These are phyloP conservation scores for Ceratorhiza oryzae-sativae DNA, from an alignment of 1,284 basidiomycete genomes.

Conservation along the genomic window DNA sequence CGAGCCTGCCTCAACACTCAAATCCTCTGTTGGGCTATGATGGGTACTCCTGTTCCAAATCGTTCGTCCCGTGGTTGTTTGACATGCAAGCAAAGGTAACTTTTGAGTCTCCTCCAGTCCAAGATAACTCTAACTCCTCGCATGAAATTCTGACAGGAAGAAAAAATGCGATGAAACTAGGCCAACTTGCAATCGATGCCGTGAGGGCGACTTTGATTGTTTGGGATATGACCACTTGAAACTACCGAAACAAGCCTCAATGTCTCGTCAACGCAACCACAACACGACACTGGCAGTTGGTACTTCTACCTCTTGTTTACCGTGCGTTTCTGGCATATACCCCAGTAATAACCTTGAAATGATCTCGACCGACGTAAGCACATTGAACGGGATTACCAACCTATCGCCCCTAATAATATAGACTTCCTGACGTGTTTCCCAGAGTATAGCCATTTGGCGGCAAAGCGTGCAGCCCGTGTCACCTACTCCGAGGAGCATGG, in stretches of 20 bases:
- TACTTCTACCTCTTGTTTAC: too few species aligned
- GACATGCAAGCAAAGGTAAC: conserved; percentile 15
- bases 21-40: background rate
- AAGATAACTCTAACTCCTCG: too few species aligned
- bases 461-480: background rate
- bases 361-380: too few species aligned
- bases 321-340: too few species aligned
- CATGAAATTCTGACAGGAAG: background rate
- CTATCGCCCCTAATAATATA: too few species aligned
- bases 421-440: too few species aligned
- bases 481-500: background rate
- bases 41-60: background rate
- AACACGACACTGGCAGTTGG: too few species aligned
- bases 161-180: conserved; percentile 28
- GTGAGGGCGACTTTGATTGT: background rate
- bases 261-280: background rate
- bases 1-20: too few species aligned
- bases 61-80: conserved; percentile 2
- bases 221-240: conserved; percentile 20
- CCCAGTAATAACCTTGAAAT: too few species aligned
- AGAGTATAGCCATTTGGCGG: background rate
- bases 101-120: too few species aligned
- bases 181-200: conserved; percentile 6
- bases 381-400: too few species aligned
- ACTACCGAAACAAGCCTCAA: background rate